A percentile compares a stretch with the other conserved stretches of the same genome.
These are phyloP conservation scores for Phragmites australis DNA, from an alignment of 176 grass and related monocot genomes.

Conservation along the genomic window DNA sequence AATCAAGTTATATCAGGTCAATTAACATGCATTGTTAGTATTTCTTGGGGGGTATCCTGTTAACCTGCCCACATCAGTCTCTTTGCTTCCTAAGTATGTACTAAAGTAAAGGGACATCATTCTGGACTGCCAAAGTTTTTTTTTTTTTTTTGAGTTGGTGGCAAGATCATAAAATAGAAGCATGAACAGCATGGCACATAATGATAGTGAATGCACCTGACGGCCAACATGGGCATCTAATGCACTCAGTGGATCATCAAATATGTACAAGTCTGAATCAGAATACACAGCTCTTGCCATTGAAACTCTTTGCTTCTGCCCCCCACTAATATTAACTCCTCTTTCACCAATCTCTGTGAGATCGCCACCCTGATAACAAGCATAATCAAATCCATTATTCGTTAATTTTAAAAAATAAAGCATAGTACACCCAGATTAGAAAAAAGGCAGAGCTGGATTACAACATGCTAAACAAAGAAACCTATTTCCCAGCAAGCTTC, in stretches of 20 bases:
- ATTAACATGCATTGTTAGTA: constrained; percentile 3
- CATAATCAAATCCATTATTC: constrained; percentile 31
- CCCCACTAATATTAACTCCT: constrained; percentile 98
- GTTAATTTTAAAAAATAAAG: constrained; percentile 24
- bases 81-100: neutral
- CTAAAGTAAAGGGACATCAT: constrained; percentile 13
- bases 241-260: constrained; percentile 99
- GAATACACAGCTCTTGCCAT: constrained; percentile 99
- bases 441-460: neutral
- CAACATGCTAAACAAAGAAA: neutral
- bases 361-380: constrained; percentile 80
- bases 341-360: constrained; percentile 99
- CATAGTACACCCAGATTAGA: neutral
- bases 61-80: neutral
- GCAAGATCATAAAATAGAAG: constrained; percentile 13
- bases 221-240: constrained; percentile 99
- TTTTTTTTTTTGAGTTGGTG: neutral
- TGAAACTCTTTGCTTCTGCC: constrained; percentile 99
- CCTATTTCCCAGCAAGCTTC: neutral
- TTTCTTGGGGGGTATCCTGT: neutral
- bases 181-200: neutral
- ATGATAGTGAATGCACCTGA: constrained; percentile 59
- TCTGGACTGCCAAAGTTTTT: neutral
- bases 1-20: constrained; percentile 8
- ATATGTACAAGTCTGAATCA: constrained; percentile 95